phyloP scores from a whole-genome alignment of 176 grass and related monocot genomes.

The Chrysopogon serrulatus region DNA sequence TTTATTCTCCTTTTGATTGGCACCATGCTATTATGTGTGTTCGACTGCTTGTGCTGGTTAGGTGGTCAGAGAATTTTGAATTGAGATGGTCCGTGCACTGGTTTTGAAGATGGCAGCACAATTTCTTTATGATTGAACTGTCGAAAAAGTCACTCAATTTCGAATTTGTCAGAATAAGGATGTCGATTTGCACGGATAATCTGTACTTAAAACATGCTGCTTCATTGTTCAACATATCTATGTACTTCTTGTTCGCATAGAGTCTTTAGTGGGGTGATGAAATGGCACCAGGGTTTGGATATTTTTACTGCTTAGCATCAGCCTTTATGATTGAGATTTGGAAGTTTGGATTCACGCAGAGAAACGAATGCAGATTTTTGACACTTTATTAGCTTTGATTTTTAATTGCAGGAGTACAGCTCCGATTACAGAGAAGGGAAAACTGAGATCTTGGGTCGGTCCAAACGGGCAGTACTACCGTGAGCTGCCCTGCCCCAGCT shows the following conservation, averaged over 20 bases:
- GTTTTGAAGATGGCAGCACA: not conserved
- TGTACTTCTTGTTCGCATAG: too few relatives aligned
- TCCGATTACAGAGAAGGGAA: conserved; percentile 45
- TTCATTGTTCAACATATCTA: too few relatives aligned
- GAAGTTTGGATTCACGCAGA: not conserved
- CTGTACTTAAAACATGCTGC: not conserved
- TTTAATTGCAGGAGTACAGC: conserved; percentile 43
- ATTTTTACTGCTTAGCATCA: not conserved
- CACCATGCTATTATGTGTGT: not conserved
- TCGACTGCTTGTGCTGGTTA: not conserved
- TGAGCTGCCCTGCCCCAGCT: conserved; percentile 81
- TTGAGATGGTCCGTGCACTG: not conserved
- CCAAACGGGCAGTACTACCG: conserved; percentile 93
- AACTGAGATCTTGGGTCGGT: conserved; percentile 77
- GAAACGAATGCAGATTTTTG: not conserved
- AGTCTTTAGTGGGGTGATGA: too few relatives aligned
- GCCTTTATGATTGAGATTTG: not conserved
- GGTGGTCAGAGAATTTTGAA: not conserved
- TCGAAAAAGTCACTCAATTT: not conserved
- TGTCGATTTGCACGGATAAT: not conserved
- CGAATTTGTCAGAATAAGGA: not conserved
- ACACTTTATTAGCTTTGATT: not conserved
- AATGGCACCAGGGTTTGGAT: not conserved
- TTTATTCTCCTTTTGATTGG: not conserved
- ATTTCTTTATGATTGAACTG: not conserved